Conservation (phyloP, 2,329 filamentous ascomycete genomes). For the Rosellinia necatrix region DNA sequence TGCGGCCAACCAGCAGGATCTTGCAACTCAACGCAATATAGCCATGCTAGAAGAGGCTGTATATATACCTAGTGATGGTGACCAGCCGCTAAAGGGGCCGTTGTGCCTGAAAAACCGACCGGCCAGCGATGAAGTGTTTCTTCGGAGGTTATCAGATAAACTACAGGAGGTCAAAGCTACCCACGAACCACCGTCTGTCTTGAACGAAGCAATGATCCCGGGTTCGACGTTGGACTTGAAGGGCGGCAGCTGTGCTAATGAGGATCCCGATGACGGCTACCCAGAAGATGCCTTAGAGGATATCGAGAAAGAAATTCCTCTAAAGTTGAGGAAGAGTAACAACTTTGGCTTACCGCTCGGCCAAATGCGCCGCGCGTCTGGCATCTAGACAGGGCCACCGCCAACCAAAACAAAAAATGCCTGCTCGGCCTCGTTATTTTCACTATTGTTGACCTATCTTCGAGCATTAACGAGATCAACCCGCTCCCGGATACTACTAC, state of each 20-base stretch:
- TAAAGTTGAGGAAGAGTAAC: conserved; percentile 32
- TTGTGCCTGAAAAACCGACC: conserved; percentile 61
- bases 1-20: conserved; percentile 13
- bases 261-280: conserved; percentile 23
- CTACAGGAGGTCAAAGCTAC: conserved; percentile 53
- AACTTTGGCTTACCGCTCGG: conserved; percentile 40
- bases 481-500: too few relatives aligned
- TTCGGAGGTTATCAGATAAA: conserved; percentile 55
- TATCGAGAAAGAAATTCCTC: conserved; percentile 30
- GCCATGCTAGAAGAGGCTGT: conserved; percentile 29
- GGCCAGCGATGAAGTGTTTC: conserved; percentile 60
- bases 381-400: not conserved
- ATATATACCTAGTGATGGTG: conserved; percentile 49
- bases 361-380: conserved; percentile 20
- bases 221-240: conserved; percentile 17
- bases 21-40: conserved; percentile 17
- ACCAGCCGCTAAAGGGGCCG: conserved; percentile 55
- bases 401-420: too few relatives aligned
- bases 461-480: too few relatives aligned
- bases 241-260: conserved; percentile 6
- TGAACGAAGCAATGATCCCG: conserved; percentile 32
- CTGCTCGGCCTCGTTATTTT: too few relatives aligned
- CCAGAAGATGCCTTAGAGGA: conserved; percentile 19
- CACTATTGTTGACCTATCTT: too few relatives aligned
- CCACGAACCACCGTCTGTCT: conserved; percentile 52